Conservation (phyloP, 2,329 filamentous ascomycete species). For the Gaeumannomyces sp. region DNA sequence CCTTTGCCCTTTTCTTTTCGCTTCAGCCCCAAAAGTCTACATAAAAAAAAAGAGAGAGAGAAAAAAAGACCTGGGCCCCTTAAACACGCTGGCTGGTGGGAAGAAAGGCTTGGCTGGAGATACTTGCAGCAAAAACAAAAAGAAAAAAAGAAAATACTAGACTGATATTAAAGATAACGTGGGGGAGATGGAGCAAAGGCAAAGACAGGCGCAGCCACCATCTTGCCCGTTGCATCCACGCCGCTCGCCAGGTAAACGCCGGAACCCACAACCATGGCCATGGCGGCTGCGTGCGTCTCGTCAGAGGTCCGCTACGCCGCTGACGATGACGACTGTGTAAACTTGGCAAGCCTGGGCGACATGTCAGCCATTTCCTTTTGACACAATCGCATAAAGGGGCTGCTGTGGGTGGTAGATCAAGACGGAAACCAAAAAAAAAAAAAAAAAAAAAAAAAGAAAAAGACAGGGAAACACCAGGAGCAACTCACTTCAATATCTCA, state of each 20-base stretch:
- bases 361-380: background rate
- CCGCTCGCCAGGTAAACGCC: background rate
- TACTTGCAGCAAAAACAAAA: background rate
- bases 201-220: background rate
- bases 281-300: background rate
- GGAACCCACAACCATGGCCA: background rate
- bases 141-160: background rate
- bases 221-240: background rate
- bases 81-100: background rate
- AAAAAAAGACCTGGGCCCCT: too few relatives aligned
- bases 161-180: background rate
- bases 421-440: too few relatives aligned
- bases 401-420: too few relatives aligned
- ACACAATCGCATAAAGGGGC: too few relatives aligned
- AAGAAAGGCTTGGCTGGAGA: background rate
- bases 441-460: too few relatives aligned
- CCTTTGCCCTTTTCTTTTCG: too few relatives aligned
- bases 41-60: too few relatives aligned
- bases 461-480: too few relatives aligned
- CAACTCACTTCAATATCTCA: conserved; percentile 63
- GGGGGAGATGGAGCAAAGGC: background rate
- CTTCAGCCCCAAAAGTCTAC: too few relatives aligned
- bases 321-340: background rate
- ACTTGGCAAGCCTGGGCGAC: background rate
- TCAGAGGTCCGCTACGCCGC: background rate